Conservation (phyloP, 2,329 filamentous ascomycete species). For the Xylariaceae sp. region DNA sequence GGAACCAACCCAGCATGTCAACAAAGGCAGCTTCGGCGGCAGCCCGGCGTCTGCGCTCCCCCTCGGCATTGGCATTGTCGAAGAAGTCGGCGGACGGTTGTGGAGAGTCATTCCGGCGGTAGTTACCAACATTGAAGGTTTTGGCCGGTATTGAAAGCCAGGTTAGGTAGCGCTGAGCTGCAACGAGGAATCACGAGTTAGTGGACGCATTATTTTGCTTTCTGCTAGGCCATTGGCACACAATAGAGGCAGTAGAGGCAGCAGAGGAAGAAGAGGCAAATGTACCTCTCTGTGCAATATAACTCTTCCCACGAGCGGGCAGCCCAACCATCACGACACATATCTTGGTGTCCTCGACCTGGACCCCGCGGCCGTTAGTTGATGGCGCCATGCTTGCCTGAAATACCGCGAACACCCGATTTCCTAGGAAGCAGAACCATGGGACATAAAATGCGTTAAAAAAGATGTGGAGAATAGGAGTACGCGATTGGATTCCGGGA, state of each 20-base stretch:
- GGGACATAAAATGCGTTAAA: constrained; percentile 14
- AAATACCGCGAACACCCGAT: constrained; percentile 16
- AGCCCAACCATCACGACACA: constrained; percentile 99
- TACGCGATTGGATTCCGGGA: constrained; percentile 1
- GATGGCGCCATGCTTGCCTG: constrained; percentile 30
- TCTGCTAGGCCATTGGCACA: neutral
- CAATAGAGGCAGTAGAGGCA: neutral
- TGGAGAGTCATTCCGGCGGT: constrained; percentile 82
- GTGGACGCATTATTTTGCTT: neutral
- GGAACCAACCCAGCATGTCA: constrained; percentile 95
- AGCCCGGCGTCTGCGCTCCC: constrained; percentile 79
- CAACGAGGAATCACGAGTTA: constrained; percentile 7
- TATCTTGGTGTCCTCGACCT: constrained; percentile 94
- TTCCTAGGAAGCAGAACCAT: constrained; percentile 20
- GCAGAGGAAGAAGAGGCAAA: constrained; percentile 10
- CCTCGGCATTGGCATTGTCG: constrained; percentile 81
- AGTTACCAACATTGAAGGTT: constrained; percentile 96
- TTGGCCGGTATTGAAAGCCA: constrained; percentile 93
- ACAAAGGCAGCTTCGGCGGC: constrained; percentile 86
- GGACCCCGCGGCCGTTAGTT: constrained; percentile 64
- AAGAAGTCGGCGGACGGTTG: constrained; percentile 94
- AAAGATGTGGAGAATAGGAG: constrained; percentile 1
- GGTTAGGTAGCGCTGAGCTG: constrained; percentile 86
- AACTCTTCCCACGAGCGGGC: constrained; percentile 90
- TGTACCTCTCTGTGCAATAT: constrained; percentile 94